Conservation (phyloP, 148 eudicot genomes). For the Cornus suecica region DNA sequence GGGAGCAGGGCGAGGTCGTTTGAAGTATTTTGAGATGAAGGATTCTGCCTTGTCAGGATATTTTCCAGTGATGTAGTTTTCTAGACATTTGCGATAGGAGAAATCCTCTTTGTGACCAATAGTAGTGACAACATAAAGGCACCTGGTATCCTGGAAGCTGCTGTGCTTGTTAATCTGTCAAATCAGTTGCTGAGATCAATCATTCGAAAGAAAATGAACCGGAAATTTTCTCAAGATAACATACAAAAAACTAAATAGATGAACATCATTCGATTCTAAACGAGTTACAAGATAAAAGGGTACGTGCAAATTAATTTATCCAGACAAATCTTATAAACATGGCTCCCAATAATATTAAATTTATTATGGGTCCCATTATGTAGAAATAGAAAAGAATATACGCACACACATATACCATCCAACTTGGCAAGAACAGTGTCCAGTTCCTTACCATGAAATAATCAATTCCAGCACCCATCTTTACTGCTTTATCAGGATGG, state of each 20-base stretch:
- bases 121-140: conserved; percentile 67
- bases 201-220: not conserved
- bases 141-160: conserved; percentile 69
- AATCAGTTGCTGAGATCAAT: not conserved
- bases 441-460: conserved; percentile 54
- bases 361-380: not conserved
- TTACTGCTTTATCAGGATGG: conserved; percentile 82
- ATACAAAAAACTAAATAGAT: not conserved
- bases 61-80: conserved; percentile 53
- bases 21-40: conserved; percentile 60
- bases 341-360: not conserved
- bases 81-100: conserved; percentile 76
- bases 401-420: not conserved
- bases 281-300: not conserved
- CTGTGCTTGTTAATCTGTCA: conserved; percentile 67
- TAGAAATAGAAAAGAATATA: not conserved
- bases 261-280: not conserved
- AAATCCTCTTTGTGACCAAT: conserved; percentile 76
- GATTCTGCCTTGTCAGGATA: conserved; percentile 65
- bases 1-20: conserved; percentile 36
- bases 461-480: conserved; percentile 78
- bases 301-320: not conserved
- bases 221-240: not conserved
- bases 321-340: not conserved
- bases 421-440: not conserved